phyloP scores from a whole-genome alignment of 129 eudicot genomes.

The sunflower (Helianthus annuus) region HanXRQr2.0-SUNRISE NC_035446.2:164808579-164809078 shows the following conservation, averaged over 20 bases:
- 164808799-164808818: not conserved
- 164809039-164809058: constrained; percentile 17
- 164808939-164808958: constrained; percentile 24
- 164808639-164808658: too few species aligned
- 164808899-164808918: not conserved
- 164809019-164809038: too few species aligned
- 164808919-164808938: constrained; percentile 27
- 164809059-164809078: constrained; percentile 23
- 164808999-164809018: constrained; percentile 25
- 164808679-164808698: too few species aligned
- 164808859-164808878: not conserved
- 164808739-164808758: not conserved
- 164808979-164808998: constrained; percentile 24
- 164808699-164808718: too few species aligned
- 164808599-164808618: too few species aligned
- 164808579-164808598: too few species aligned
- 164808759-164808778: too few species aligned
- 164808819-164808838: not conserved
- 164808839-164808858: not conserved
- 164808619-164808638: too few species aligned
- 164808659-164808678: too few species aligned
- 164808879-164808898: not conserved
- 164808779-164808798: too few species aligned
- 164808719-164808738: too few species aligned
- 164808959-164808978: constrained; percentile 37